Evolutionary conservation across 108 stramenopile species (phyloP), one percentile per base, ranked within the genome.

Genomic region (Nitzschia sp.): DNA sequence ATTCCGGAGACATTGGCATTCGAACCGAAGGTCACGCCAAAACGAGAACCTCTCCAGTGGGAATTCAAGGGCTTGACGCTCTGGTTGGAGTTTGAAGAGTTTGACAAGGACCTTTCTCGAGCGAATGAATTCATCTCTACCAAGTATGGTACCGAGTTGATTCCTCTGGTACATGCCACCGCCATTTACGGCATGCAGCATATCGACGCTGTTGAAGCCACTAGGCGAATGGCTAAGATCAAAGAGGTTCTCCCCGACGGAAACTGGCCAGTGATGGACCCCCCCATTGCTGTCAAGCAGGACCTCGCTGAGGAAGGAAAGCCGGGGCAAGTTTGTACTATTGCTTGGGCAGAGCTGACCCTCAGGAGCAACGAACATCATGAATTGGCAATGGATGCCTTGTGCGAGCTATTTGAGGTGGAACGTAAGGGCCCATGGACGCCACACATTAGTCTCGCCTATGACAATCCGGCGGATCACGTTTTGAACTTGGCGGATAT

Each of bases 161-260:
- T 82, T 27, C 81, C 81, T n/a, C 55, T 74, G 36, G 24, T 71
- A 25, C 81, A 82, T 56, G 68, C 71, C 11, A 82, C 81, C 13
- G 81, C 81, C 13, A 78, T 82, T 9, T 82, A 82, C 33, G 81
- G 81, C 13, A 78, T 82, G 74, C 45, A 72, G 15, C 81, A 82
- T 45, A 32, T 82, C 27, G 53, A 73, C 26, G 64, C 57, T 0
- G 53, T 66, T 49, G 77, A 82, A 38, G 81, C 75, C 51, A 74
- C 47, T 35, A 47, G 35, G 21, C 54, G 66, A 19, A 51, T 82
- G 0, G 54, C 55, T 0, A 54, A 28, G 0, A 27, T 78, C 5
- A 23, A 42, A 2, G 47, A 55, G 9, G 18, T 27, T 2, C 46
- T 77, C 8, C 74, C 69, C 9, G 38, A 54, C 8, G 71, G 71